Base-by-base conservation (phyloP, 345 rosid species). In the Aurinia saxatilis region DNA sequence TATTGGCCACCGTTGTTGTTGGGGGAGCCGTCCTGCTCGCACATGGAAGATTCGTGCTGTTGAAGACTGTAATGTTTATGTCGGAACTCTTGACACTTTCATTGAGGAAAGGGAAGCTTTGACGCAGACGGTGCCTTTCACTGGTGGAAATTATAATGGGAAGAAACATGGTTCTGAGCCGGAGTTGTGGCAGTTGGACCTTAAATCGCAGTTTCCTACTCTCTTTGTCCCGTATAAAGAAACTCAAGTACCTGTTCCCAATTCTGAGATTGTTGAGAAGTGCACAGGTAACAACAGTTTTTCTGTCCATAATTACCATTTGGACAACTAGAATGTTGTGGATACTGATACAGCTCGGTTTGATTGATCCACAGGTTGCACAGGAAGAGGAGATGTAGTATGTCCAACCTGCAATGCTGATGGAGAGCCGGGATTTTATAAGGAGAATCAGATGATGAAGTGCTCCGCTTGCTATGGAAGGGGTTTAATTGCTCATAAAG, bases 21-120 rank as follows among this genome's bases (percentile, higher is more conserved):
- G 97, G 97, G 99, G 97, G 65, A 93, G 99, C 62, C 92, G 84
- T 58, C 99, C 95, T 21, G 92, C 99, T 79, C 84, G 99, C 35
- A 80, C 96, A 3, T 93, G 99, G 97, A 93, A 77, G 81, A 93
- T 93, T 78, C 87, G 49, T 25, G 73, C 88, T 0, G 63, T 90
- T 2, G 99, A 93, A 73, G 99, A 87, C 79, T 93, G 99, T 74
- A 89, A 90, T 75, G 97, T 93, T 52, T 87, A 90, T 62, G 88
- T 87, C 2, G 99, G 99, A 58, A 87, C 96, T 48, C 84, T 93
- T 4, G 99, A 93, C 21, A 85, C 97, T 37, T 90, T 93, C 63
- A 53, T 84, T 27, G 99, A 90, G 80, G 96, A 90, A 52, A 87
- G 97, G 76, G 95, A 93, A 73, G 73, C 68, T 23, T 49, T 85